Conservation (phyloP, 2,329 filamentous ascomycete species). For the Colletotrichum lindemuthianum region DNA sequence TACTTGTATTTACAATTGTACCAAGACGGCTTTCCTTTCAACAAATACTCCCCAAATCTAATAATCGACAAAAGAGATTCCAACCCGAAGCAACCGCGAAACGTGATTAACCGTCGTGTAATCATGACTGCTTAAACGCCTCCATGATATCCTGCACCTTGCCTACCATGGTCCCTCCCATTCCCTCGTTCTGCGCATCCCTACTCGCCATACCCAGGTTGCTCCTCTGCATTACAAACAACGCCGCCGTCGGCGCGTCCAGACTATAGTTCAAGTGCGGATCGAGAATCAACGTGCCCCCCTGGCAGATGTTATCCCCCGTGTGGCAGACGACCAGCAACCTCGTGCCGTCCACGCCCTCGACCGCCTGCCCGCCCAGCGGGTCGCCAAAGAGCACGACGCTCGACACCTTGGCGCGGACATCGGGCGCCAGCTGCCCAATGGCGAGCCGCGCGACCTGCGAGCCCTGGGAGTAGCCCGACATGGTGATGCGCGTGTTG, state of each 20-base stretch:
- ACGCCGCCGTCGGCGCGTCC: constrained; percentile 35
- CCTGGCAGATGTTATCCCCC: constrained; percentile 44
- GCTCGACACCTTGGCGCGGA: constrained; percentile 38
- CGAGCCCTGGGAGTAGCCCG: constrained; percentile 44
- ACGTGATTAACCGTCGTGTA: too few species aligned
- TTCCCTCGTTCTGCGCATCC: constrained; percentile 40
- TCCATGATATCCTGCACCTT: constrained; percentile 33
- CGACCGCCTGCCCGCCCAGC: constrained; percentile 36
- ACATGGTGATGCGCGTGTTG: constrained; percentile 39
- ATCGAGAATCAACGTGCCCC: constrained; percentile 22
- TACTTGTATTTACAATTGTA: background rate
- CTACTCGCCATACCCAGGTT: constrained; percentile 39
- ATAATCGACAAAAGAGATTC: background rate
- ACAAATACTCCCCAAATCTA: background rate
- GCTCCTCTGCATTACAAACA: constrained; percentile 40
- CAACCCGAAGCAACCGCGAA: too few species aligned
- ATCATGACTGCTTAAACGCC: background rate
- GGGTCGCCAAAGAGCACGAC: constrained; percentile 47
- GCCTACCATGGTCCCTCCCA: constrained; percentile 36
- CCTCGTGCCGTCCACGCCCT: constrained; percentile 38
- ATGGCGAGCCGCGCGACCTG: constrained; percentile 43
- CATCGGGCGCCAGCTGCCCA: constrained; percentile 37
- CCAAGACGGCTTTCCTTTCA: constrained; percentile 2
- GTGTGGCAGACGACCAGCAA: constrained; percentile 41
- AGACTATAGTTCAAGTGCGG: constrained; percentile 35